Percentiles rank a stretch among this genome's conserved stretches.
These are phyloP conservation scores for Tylopilus sp. DNA, from an alignment of 1,284 basidiomycete species.

Conservation along the genomic window DNA sequence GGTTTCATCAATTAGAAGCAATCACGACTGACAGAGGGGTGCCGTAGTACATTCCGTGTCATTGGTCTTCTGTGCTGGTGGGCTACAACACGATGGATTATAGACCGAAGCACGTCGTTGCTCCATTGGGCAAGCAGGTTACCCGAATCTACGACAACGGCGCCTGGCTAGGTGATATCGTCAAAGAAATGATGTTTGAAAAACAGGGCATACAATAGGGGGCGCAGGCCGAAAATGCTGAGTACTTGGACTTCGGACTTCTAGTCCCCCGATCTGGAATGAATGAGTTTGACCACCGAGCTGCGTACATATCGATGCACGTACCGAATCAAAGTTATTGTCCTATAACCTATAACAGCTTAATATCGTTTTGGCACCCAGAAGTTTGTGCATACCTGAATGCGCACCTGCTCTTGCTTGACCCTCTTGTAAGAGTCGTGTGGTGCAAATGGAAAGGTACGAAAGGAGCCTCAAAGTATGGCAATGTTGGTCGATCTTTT, in stretches of 20 bases:
- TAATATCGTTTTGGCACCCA: slow-evolving; percentile 2
- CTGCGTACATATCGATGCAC: slow-evolving; percentile 24
- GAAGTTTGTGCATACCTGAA: slow-evolving; percentile 58
- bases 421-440: slow-evolving; percentile 69
- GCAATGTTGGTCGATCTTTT: slow-evolving; percentile 77
- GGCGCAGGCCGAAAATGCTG: slow-evolving; percentile 76
- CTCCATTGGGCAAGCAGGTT: slow-evolving; percentile 72
- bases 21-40: slow-evolving; percentile 78
- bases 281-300: slow-evolving; percentile 5
- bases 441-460: slow-evolving; percentile 76
- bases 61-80: slow-evolving; percentile 62
- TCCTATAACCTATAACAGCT: slow-evolving; percentile 75
- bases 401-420: slow-evolving; percentile 86
- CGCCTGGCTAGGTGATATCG: slow-evolving; percentile 66
- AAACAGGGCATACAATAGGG: slow-evolving; percentile 70
- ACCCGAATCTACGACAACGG: slow-evolving; percentile 41
- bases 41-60: slow-evolving; percentile 66
- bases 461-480: slow-evolving; percentile 83
- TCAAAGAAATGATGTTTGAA: slow-evolving; percentile 3
- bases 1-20: no score
- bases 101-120: slow-evolving; percentile 83
- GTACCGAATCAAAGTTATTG: slow-evolving; percentile 81
- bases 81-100: slow-evolving; percentile 85
- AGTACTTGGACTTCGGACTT: slow-evolving; percentile 85
- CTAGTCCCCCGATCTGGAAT: slow-evolving; percentile 79